phyloP scores from a whole-genome alignment of 345 rosid genomes.

The Theobroma cacao region DNA sequence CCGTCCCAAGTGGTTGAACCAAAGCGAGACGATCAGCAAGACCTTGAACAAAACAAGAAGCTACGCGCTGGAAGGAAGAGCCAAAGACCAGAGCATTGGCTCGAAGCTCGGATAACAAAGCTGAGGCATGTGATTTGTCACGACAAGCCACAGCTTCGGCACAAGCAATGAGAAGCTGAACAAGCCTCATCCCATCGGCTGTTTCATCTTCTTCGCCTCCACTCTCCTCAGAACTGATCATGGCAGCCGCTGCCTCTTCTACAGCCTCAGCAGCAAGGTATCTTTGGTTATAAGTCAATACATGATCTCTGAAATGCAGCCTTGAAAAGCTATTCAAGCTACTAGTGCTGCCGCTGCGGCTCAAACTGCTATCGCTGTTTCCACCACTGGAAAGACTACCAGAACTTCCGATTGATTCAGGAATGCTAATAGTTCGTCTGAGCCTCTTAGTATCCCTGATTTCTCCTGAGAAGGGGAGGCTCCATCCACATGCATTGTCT shows the following conservation, averaged over 20 bases:
- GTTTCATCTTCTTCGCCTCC: slow-evolving; percentile 30
- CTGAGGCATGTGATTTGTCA: slow-evolving; percentile 50
- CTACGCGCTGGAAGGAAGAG: slow-evolving; percentile 60
- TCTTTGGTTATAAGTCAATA: slow-evolving; percentile 33
- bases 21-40: slow-evolving; percentile 45
- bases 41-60: slow-evolving; percentile 70
- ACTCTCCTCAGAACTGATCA: slow-evolving; percentile 10
- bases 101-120: slow-evolving; percentile 49
- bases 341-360: slow-evolving; percentile 32
- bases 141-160: slow-evolving; percentile 76
- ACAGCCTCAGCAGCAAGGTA: slow-evolving; percentile 46
- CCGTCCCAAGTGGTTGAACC: slow-evolving; percentile 47
- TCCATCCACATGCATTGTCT: slow-evolving; percentile 1
- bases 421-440: slow-evolving; percentile 23
- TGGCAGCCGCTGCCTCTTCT: slow-evolving; percentile 43
- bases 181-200: slow-evolving; percentile 47
- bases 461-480: slow-evolving; percentile 12
- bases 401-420: slow-evolving; percentile 29
- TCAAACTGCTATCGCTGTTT: slow-evolving; percentile 12
- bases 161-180: slow-evolving; percentile 57
- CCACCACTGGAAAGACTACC: background rate
- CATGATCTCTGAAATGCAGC: slow-evolving; percentile 47
- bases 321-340: slow-evolving; percentile 29
- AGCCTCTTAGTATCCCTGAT: slow-evolving; percentile 36
- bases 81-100: slow-evolving; percentile 54